Conservation (phyloP, 169 alveolate species). For the Haemoproteus tartakovskyi region DNA sequence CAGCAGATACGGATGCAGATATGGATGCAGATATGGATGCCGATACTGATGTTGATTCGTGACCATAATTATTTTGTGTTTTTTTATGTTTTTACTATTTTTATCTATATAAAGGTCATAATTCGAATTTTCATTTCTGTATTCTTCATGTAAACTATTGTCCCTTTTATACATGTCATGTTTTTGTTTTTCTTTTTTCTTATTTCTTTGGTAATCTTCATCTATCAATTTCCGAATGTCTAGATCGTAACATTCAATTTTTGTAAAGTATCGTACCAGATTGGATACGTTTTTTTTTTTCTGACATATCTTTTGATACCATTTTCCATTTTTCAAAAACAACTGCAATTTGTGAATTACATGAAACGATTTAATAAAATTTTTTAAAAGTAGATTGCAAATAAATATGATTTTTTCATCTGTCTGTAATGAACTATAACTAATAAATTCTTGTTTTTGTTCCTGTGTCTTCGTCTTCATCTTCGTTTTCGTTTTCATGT, state of each 20-base stretch:
- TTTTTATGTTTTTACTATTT: no score
- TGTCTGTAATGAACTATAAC: slow-evolving; percentile 2
- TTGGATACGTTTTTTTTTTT: slow-evolving; percentile 24
- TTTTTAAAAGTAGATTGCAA: slow-evolving; percentile 28
- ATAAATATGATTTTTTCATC: slow-evolving; percentile 53
- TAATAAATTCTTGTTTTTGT: slow-evolving; percentile 1
- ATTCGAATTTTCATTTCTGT: no score
- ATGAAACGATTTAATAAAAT: slow-evolving; percentile 57
- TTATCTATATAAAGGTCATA: no score
- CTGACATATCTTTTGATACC: slow-evolving; percentile 22
- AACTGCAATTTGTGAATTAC: not conserved
- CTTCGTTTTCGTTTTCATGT: not conserved
- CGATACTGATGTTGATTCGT: no score
- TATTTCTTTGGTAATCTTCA: no score
- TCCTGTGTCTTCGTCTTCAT: not conserved
- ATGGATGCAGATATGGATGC: no score
- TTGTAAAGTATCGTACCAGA: slow-evolving; percentile 32
- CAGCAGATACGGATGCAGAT: no score
- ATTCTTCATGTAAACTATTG: no score
- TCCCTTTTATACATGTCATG: no score
- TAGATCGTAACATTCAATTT: slow-evolving; percentile 53
- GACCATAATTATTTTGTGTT: no score
- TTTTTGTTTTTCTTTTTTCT: no score
- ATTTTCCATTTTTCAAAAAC: slow-evolving; percentile 7
- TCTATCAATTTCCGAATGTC: slow-evolving; percentile 44